Conservation (phyloP, 2,329 filamentous ascomycete species). For the Pseudopyrenochaeta lycopersici region DNA sequence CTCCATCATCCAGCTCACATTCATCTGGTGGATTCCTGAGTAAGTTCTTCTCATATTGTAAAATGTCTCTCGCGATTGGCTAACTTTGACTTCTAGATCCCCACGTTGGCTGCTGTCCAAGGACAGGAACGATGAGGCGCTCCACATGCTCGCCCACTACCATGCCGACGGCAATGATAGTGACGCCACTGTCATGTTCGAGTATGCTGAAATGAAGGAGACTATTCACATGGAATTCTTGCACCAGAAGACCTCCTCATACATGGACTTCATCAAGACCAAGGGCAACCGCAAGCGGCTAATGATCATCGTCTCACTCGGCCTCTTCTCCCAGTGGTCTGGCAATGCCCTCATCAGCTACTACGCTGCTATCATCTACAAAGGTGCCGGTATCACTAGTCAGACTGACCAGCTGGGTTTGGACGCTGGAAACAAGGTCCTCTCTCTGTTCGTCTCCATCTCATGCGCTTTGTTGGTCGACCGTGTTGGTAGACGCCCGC, state of each 20-base stretch:
- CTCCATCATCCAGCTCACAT: conserved; percentile 64
- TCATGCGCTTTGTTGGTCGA: conserved; percentile 65
- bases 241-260: conserved; percentile 60
- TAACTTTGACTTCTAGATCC: conserved; percentile 50
- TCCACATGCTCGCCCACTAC: conserved; percentile 68
- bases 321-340: conserved; percentile 73
- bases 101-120: conserved; percentile 69
- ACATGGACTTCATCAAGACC: conserved; percentile 69
- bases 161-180: conserved; percentile 68
- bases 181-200: conserved; percentile 70
- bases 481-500: conserved; percentile 56
- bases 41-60: conserved; percentile 54
- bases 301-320: conserved; percentile 68
- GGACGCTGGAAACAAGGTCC: conserved; percentile 66
- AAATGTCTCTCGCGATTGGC: conserved; percentile 69
- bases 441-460: conserved; percentile 67
- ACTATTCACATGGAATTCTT: conserved; percentile 68
- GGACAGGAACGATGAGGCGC: conserved; percentile 69
- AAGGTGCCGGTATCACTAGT: conserved; percentile 66
- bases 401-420: conserved; percentile 49
- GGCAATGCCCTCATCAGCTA: conserved; percentile 74
- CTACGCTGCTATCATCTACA: conserved; percentile 71
- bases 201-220: conserved; percentile 72
- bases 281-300: conserved; percentile 72
- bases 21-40: conserved; percentile 71